These are phyloP conservation scores for Rhamnella rubrinervis DNA, from an alignment of 331 rosid genomes.

Conservation along the genomic window DNA sequence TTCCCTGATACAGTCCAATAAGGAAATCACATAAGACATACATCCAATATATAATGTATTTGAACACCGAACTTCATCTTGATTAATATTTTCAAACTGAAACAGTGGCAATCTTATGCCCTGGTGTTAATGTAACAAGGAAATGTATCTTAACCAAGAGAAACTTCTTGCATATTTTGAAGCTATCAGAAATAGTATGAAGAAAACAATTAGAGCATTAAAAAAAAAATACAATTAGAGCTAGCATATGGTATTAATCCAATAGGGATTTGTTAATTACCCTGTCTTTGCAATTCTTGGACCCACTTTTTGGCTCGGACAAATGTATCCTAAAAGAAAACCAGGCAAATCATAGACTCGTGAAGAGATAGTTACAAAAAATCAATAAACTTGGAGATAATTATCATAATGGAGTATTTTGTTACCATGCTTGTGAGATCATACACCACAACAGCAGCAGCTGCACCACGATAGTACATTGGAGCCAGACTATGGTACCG, in stretches of 20 bases:
- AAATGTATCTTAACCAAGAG: too few relatives aligned
- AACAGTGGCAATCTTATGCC: too few relatives aligned
- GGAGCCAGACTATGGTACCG: slow-evolving; percentile 94
- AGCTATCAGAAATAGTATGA: too few relatives aligned
- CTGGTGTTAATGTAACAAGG: too few relatives aligned
- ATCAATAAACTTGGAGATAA: not conserved
- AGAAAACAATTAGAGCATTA: too few relatives aligned
- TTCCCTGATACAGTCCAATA: slow-evolving; percentile 42
- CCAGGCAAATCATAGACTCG: slow-evolving; percentile 1
- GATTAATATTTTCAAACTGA: too few relatives aligned
- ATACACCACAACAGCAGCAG: slow-evolving; percentile 80
- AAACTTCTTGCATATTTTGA: too few relatives aligned
- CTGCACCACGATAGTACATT: slow-evolving; percentile 93
- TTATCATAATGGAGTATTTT: too few relatives aligned
- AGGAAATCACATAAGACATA: slow-evolving; percentile 2
- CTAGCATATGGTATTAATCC: too few relatives aligned
- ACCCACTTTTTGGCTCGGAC: slow-evolving; percentile 81
- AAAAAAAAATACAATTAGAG: too few relatives aligned
- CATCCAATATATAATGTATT: slow-evolving; percentile 6
- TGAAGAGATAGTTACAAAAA: not conserved
- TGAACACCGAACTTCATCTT: not conserved
- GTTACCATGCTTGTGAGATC: slow-evolving; percentile 79
- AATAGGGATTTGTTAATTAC: slow-evolving; percentile 27
- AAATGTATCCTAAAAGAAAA: slow-evolving; percentile 63
- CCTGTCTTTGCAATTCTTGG: slow-evolving; percentile 82